Conservation (phyloP, 2,329 filamentous ascomycete species). For the Talaromyces funiculosus region DNA sequence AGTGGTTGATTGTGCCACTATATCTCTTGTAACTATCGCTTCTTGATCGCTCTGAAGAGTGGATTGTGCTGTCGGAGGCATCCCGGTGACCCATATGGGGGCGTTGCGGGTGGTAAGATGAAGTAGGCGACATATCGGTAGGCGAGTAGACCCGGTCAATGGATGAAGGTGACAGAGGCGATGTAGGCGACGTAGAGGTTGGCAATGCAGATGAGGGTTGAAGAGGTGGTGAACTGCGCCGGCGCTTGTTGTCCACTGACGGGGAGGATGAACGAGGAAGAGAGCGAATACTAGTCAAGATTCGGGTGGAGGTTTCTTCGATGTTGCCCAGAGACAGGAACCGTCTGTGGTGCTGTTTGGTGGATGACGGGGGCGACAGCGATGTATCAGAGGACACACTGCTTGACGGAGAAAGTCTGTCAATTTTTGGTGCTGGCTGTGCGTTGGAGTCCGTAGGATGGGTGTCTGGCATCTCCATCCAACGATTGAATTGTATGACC, state of each 20-base stretch:
- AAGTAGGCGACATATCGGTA: not conserved
- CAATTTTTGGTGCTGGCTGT: not conserved
- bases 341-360: constrained; percentile 4
- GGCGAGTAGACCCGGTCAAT: constrained; percentile 1
- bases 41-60: constrained; percentile 16
- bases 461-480: constrained; percentile 14
- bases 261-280: constrained; percentile 5
- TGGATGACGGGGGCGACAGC: not conserved
- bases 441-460: constrained; percentile 5
- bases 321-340: constrained; percentile 11
- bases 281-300: constrained; percentile 12
- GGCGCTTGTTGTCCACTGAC: not conserved
- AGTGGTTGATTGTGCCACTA: constrained; percentile 39
- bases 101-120: not conserved
- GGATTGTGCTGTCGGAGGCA: not conserved
- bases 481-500: not conserved
- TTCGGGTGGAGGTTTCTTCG: not conserved
- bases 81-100: not conserved
- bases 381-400: constrained; percentile 3
- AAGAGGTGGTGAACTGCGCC: not conserved
- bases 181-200: not conserved
- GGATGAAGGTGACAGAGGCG: not conserved
- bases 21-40: constrained; percentile 35
- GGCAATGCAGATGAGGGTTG: not conserved
- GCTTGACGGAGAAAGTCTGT: constrained; percentile 4